Evolutionary conservation across 768 basidiomycete genomes (phyloP).

Genomic region (Mycena maculata): DNA sequence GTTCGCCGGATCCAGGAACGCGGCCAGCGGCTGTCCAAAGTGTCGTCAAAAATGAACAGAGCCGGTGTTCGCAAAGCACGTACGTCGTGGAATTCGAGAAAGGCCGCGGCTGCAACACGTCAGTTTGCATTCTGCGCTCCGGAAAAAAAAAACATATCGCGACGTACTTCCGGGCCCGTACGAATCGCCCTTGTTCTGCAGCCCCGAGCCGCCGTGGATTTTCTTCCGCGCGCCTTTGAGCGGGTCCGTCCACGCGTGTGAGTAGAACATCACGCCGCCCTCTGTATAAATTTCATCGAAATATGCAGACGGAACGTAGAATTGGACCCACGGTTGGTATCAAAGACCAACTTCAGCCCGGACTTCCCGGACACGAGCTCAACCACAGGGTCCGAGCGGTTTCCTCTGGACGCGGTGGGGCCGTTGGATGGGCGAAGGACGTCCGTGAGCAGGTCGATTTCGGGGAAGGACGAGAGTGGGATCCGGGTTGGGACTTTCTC

Average conservation of each 20-base stretch:
- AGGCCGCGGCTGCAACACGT: conserved; percentile 63
- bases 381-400: conserved; percentile 57
- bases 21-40: conserved; percentile 63
- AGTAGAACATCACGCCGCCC: conserved; percentile 81
- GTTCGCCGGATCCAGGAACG: conserved; percentile 70
- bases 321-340: conserved; percentile 72
- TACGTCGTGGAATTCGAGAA: conserved; percentile 78
- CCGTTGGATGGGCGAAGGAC: conserved; percentile 50
- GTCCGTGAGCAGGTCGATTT: conserved; percentile 60
- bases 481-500: conserved; percentile 61
- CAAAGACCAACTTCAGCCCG: conserved; percentile 70
- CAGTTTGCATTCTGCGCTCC: too few relatives aligned
- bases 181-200: conserved; percentile 62
- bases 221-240: conserved; percentile 70
- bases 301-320: not conserved
- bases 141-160: conserved; percentile 1
- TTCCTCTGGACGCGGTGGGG: conserved; percentile 39
- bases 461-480: conserved; percentile 52
- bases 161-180: conserved; percentile 69
- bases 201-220: conserved; percentile 81
- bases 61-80: not conserved
- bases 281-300: conserved; percentile 52
- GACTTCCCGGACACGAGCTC: conserved; percentile 67
- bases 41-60: not conserved
- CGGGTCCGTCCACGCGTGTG: conserved; percentile 64